phyloP scores from a whole-genome alignment of 2,329 filamentous ascomycete species.

The Thermoascus crustaceus region DNA sequence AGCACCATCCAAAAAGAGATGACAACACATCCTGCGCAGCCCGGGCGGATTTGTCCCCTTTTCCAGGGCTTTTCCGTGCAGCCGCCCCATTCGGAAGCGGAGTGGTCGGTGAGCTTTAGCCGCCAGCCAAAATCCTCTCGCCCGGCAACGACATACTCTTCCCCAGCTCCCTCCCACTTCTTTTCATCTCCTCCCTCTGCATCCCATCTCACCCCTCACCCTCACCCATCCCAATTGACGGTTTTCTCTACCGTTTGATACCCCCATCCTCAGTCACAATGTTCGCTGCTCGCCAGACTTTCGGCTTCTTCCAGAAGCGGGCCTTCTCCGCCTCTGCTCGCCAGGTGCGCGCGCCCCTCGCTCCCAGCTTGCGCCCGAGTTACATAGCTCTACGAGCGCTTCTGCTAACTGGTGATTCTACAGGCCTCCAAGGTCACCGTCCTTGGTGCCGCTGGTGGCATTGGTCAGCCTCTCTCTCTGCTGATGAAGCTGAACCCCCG shows the following conservation, averaged over 20 bases:
- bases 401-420: constrained; percentile 1
- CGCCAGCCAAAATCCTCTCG: constrained; percentile 7
- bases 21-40: too few relatives aligned
- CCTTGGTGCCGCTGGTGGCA: constrained; percentile 93
- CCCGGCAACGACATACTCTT: constrained; percentile 2
- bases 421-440: constrained; percentile 97
- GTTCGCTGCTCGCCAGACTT: constrained; percentile 59
- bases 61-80: constrained; percentile 5
- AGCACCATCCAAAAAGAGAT: too few relatives aligned
- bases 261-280: constrained; percentile 43
- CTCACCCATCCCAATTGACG: constrained; percentile 5
- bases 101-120: constrained; percentile 11
- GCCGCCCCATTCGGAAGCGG: constrained; percentile 15
- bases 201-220: constrained; percentile 7
- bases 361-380: constrained; percentile 4
- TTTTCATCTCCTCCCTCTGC: constrained; percentile 15
- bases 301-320: constrained; percentile 58
- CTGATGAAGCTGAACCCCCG: constrained; percentile 97
- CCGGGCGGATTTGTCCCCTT: too few relatives aligned
- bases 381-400: constrained; percentile 2
- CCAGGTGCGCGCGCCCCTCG: constrained; percentile 50
- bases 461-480: constrained; percentile 95
- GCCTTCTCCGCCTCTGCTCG: constrained; percentile 73
- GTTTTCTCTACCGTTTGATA: constrained; percentile 2
- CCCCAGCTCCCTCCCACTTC: constrained; percentile 7